phyloP scores from a whole-genome alignment of 2,329 filamentous ascomycete genomes.

The Exophiala spinifera region DNA sequence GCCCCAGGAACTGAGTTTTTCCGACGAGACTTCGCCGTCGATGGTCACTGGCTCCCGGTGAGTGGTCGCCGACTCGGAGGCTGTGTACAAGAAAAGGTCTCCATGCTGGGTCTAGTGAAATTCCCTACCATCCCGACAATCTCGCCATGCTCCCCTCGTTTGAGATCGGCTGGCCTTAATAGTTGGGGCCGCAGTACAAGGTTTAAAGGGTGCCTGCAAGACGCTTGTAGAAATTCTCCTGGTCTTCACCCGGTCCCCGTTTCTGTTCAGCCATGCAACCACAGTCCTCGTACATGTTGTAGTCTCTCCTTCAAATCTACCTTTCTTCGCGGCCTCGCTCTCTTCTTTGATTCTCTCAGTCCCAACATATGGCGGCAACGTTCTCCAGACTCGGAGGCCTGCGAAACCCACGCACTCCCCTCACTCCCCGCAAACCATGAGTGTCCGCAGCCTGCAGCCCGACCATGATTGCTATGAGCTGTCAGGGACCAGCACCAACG shows the following conservation, averaged over 20 bases:
- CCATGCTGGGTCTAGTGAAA: background rate
- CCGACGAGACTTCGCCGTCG: background rate
- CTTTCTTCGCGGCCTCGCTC: background rate
- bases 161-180: background rate
- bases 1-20: background rate
- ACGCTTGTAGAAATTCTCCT: no score
- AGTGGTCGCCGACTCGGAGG: background rate
- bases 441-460: conserved; percentile 2
- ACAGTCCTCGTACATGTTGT: background rate
- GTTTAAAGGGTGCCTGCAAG: background rate
- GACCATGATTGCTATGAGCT: conserved; percentile 20
- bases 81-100: no score
- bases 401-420: conserved; percentile 2
- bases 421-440: conserved; percentile 17
- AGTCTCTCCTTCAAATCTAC: background rate
- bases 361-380: conserved; percentile 19
- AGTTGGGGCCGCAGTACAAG: background rate
- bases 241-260: background rate
- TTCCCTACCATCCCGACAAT: background rate
- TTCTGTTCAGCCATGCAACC: no score
- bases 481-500: conserved; percentile 15
- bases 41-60: background rate
- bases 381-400: conserved; percentile 3
- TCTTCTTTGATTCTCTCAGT: conserved; percentile 1
- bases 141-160: background rate